Base-by-base conservation (phyloP, 177 flowering plant species). In the Tripterygium wilfordii region DNA sequence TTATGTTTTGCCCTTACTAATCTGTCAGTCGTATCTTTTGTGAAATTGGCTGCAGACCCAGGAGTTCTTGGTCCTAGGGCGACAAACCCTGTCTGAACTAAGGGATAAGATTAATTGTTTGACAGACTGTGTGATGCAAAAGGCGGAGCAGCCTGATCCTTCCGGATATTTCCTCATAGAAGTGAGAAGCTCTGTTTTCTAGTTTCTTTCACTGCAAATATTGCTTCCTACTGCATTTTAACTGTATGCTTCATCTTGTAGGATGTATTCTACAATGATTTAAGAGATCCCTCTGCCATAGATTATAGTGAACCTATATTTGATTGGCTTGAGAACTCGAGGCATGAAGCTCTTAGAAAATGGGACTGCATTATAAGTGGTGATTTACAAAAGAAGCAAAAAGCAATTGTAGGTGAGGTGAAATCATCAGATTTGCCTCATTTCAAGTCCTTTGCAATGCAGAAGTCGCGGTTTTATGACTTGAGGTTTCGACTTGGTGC, bases 101-200 rank as follows among this genome's bases (percentile, higher is more conserved):
- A 79, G 74, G 71, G 97, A 92, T 61, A 68, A 69, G 48, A 86
- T 92, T 19, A 63, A 68, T 63, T 92, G 99, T 67, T 36, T 63
- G 59, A 80, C 88, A 1, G 94, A 92, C 66, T 69, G 73, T 64
- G 53, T 79, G 48, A 86, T 86, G 97, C 67, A 65, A 35, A 80
- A 72, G 73, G 86, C 83, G 17, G 85, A 64, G 31, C 60, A 63
- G 57, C 53, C 74, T 62, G 86, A 89, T 68, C 80, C 89, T 42
- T 92, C 99, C 43, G 97, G 95, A 56, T 92, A 84, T 74, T 86
- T 92, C 63, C 77, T 92, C 22, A 78, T 92, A 49, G 98, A 88
- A 65, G 96, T 88, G 70, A 60, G 28, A 23, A 29, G 14, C 53
- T 49, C 30, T 17, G 18, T 46, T 50, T n/a, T 14, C 28, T 7